Base-by-base conservation (phyloP, 495 filamentous ascomycete species). In the Polyplosphaeria fusca region DNA sequence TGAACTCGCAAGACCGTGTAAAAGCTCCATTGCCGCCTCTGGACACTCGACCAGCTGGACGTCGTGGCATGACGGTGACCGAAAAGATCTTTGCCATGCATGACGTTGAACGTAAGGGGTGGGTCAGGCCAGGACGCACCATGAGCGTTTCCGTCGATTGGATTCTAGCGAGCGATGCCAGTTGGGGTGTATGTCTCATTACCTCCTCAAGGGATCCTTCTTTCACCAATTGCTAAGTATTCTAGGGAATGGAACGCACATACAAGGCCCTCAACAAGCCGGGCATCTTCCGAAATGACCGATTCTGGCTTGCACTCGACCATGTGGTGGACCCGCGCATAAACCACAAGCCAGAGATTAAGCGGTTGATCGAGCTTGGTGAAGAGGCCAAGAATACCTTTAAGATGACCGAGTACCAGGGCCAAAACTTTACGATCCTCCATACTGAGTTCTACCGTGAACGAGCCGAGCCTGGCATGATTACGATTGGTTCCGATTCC, bases 381-480 rank as follows among this genome's bases (percentile, higher is more conserved):
- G 71, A 76, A 39, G 53, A 60, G 11, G 72, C 72, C 0, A 66
- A 69, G 47, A 47, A 66, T 1, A 65, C 65, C 1, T 74, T 73
- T 48, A 76, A 75, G 41, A 70, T 78, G 66, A 76, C 71, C 0
- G 74, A 78, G 25, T 75, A 74, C 45, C 73, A 75, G 47, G 71
- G 73, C 13, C 67, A 68, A 64, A 77, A 78, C 61, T 75, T 73
- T 28, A 76, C 73, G 3, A 77, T 78, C 28, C 57, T 76, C 47
- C 75, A 78, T 58, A 79, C 76, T 3, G 75, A 78, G 32, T 79
- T 77, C 46, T 67, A 55, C 28, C 64, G 76, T 14, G 72, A 76
- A 40, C 64, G 75, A 24, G 72, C 71, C 1, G 70, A 76, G 49
- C 75, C 76, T 0, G 75, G 75, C 0, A 73, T 73, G 70, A 40